Percentiles rank a stretch among this genome's conserved stretches.
Conservation (phyloP, 2,329 filamentous ascomycete genomes). For the Trichoderma pleuroti region DNA sequence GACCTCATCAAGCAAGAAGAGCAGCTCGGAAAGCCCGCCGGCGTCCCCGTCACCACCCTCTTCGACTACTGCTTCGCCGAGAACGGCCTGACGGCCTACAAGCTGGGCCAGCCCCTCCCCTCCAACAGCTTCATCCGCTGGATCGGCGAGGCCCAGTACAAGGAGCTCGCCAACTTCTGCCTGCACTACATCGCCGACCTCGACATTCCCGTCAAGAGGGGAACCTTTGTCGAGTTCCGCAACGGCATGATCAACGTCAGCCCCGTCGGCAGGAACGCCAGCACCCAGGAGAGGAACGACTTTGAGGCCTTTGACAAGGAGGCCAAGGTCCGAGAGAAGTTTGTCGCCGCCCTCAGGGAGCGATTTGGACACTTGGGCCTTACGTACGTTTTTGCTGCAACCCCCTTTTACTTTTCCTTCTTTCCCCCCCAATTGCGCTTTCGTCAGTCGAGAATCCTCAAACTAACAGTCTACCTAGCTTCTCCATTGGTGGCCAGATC, state of each 20-base stretch:
- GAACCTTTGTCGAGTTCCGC: conserved; percentile 83
- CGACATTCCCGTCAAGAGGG: conserved; percentile 77
- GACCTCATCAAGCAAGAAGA: conserved; percentile 94
- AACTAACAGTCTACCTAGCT: conserved; percentile 48
- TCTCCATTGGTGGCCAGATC: conserved; percentile 94
- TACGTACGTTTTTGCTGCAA: conserved; percentile 56
- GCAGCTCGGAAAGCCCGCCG: conserved; percentile 69
- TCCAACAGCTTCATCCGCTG: conserved; percentile 86
- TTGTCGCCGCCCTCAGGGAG: conserved; percentile 74
- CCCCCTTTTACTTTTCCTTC: background rate
- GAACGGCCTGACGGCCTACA: conserved; percentile 91
- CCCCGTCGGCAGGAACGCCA: conserved; percentile 83
- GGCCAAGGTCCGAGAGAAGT: conserved; percentile 69
- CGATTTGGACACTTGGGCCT: conserved; percentile 79
- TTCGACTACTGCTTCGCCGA: conserved; percentile 99
- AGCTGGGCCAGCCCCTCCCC: conserved; percentile 70
- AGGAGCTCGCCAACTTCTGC: conserved; percentile 70
- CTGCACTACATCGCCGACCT: conserved; percentile 82
- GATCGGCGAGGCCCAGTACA: conserved; percentile 81
- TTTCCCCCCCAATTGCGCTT: background rate
- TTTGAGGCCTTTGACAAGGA: conserved; percentile 79
- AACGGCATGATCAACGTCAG: conserved; percentile 89
- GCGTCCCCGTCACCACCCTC: conserved; percentile 69
- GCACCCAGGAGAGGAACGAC: conserved; percentile 71
- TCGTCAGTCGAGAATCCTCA: background rate